phyloP scores from a whole-genome alignment of 192 early-diverging fungal genomes.

The Diversispora epigaea region DNA sequence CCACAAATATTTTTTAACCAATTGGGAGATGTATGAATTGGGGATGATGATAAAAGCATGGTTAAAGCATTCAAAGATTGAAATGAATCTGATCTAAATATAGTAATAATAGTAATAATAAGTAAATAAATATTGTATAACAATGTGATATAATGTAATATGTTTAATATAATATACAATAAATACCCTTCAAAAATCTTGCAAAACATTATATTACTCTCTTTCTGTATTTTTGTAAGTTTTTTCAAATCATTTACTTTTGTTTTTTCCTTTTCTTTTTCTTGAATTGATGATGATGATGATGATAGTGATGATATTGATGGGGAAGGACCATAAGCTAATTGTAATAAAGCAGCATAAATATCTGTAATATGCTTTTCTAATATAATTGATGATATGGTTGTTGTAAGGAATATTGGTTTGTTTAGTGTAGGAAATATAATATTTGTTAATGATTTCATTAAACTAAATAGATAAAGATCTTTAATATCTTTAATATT shows the following conservation, averaged over 20 bases:
- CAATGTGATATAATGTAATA: neutral
- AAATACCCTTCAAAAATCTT: too few relatives aligned
- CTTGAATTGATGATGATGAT: neutral
- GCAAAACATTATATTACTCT: too few relatives aligned
- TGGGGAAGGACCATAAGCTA: slow-evolving; percentile 65
- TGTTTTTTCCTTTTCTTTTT: slow-evolving; percentile 13
- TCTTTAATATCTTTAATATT: slow-evolving; percentile 11
- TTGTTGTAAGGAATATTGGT: slow-evolving; percentile 51
- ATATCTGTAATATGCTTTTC: slow-evolving; percentile 63
- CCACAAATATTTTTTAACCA: slow-evolving; percentile 72
- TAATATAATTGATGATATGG: slow-evolving; percentile 55
- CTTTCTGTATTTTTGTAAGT: too few relatives aligned
- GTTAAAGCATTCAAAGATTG: slow-evolving; percentile 68
- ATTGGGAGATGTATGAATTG: slow-evolving; percentile 46
- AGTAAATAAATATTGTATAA: neutral
- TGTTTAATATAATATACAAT: too few relatives aligned
- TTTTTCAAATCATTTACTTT: too few relatives aligned
- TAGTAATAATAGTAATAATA: slow-evolving; percentile 35
- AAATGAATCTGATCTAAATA: slow-evolving; percentile 51
- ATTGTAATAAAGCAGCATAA: slow-evolving; percentile 63
- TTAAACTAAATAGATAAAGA: slow-evolving; percentile 32
- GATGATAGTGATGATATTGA: neutral
- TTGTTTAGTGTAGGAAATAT: slow-evolving; percentile 30
- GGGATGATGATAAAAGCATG: slow-evolving; percentile 56
- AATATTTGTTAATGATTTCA: slow-evolving; percentile 36